Percentiles rank a stretch among this genome's conserved stretches.
These are phyloP conservation scores for Pugionium dolabratum DNA, from an alignment of 345 rosid species.

Conservation along the genomic window DNA sequence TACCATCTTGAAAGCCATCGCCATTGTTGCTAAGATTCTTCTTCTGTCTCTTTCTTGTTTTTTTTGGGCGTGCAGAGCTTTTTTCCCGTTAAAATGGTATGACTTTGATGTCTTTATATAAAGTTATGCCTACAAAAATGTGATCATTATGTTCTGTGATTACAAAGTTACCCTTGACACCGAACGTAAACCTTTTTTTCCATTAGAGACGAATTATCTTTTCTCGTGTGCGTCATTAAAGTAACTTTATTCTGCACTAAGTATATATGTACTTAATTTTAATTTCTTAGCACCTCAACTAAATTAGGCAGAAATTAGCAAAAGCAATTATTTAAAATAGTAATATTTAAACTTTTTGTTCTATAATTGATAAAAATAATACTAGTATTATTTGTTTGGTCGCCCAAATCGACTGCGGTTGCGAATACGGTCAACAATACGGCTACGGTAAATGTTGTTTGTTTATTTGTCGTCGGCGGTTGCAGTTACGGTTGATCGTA, in stretches of 20 bases:
- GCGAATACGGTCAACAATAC: no score
- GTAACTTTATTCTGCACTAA: neutral
- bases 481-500: no score
- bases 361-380: no score
- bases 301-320: no score
- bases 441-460: no score
- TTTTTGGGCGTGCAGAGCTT: conserved; percentile 9
- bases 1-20: conserved; percentile 99
- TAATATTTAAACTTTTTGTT: no score
- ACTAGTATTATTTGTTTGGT: no score
- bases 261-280: no score
- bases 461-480: no score
- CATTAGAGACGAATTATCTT: conserved; percentile 6
- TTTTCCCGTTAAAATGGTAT: conserved; percentile 13
- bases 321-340: no score
- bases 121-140: conserved; percentile 31
- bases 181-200: conserved; percentile 5
- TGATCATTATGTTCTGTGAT: conserved; percentile 40
- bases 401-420: no score
- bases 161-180: conserved; percentile 36
- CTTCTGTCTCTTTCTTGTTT: neutral
- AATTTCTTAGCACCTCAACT: no score
- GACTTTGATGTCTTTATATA: conserved; percentile 49
- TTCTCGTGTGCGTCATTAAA: conserved; percentile 9
- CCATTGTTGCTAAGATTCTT: conserved; percentile 55